Conservation (phyloP, 2,329 filamentous ascomycete species). For the Talaromyces verruculosus region DNA sequence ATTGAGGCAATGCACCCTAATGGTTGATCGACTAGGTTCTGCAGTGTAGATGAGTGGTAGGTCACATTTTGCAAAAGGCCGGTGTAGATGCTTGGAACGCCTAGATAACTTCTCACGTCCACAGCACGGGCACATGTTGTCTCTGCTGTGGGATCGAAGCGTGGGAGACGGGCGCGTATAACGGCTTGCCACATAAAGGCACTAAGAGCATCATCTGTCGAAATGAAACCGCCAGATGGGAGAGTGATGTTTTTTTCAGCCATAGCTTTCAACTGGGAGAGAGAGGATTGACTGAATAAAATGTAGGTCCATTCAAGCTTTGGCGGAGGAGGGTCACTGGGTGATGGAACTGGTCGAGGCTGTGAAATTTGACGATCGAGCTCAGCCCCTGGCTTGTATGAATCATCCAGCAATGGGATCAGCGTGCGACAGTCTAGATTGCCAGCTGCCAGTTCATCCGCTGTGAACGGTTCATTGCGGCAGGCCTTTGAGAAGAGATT, state of each 20-base stretch:
- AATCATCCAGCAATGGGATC: conserved; percentile 43
- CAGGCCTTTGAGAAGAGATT: conserved; percentile 53
- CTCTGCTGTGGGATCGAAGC: conserved; percentile 28
- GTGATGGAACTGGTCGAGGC: not conserved
- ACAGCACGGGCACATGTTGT: conserved; percentile 51
- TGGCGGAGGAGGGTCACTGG: conserved; percentile 3
- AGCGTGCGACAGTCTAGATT: conserved; percentile 44
- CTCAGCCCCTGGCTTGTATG: conserved; percentile 3
- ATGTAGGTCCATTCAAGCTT: conserved; percentile 19
- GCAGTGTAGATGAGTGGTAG: conserved; percentile 37
- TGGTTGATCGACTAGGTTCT: conserved; percentile 22
- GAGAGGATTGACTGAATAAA: conserved; percentile 37
- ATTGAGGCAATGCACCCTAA: not conserved
- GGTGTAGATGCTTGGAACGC: conserved; percentile 48
- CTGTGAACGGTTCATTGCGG: conserved; percentile 44
- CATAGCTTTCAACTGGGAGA: conserved; percentile 44
- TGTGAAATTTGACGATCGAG: not conserved
- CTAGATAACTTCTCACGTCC: conserved; percentile 48
- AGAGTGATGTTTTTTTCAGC: conserved; percentile 32
- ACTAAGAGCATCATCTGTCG: conserved; percentile 30
- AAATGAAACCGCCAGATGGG: conserved; percentile 43
- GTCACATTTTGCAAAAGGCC: conserved; percentile 53
- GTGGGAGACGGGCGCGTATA: conserved; percentile 42
- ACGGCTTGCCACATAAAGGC: conserved; percentile 28
- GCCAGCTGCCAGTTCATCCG: conserved; percentile 45